Evolutionary conservation across 108 stramenopile genomes (phyloP).

Genomic region (Stephanodiscus minutulus): DNA sequence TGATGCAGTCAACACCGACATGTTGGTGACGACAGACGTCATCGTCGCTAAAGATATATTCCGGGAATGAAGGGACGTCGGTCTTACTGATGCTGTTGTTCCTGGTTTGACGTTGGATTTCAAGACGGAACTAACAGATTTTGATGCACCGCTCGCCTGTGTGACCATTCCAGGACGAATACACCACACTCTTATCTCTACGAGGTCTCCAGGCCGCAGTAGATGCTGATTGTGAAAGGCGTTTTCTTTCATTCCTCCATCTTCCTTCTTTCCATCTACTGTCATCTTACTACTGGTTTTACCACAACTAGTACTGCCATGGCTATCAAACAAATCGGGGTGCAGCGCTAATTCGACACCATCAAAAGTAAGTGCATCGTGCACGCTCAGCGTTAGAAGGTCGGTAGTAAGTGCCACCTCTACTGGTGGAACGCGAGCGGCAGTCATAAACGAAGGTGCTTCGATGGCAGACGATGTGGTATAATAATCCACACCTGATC

Average conservation of each 20-base stretch:
- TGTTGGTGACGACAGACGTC: conserved; percentile 12
- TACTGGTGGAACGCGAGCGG: neutral
- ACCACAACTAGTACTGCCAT: neutral
- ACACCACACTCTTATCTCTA: conserved; percentile 88
- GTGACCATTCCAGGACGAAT: conserved; percentile 31
- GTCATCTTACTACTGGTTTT: neutral
- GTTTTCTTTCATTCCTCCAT: conserved; percentile 20
- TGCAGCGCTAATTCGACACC: conserved; percentile 81
- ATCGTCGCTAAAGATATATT: conserved; percentile 28
- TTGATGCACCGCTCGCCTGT: neutral
- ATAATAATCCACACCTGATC: neutral
- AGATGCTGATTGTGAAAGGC: neutral
- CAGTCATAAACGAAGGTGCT: neutral
- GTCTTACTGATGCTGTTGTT: neutral
- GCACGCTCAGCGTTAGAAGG: conserved; percentile 75
- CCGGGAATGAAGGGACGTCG: conserved; percentile 26
- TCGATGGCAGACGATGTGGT: neutral
- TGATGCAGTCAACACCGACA: conserved; percentile 14
- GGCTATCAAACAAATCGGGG: conserved; percentile 69
- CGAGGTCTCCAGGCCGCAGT: conserved; percentile 56
- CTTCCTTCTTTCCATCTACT: conserved; percentile 8
- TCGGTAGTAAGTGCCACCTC: conserved; percentile 58
- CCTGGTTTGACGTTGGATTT: conserved; percentile 16
- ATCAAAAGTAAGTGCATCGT: conserved; percentile 83
- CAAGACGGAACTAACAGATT: conserved; percentile 5